Percentiles rank a stretch among this genome's conserved stretches.
Conservation (phyloP, 257 asterid genomes). For the Penstemon barbatus region DNA sequence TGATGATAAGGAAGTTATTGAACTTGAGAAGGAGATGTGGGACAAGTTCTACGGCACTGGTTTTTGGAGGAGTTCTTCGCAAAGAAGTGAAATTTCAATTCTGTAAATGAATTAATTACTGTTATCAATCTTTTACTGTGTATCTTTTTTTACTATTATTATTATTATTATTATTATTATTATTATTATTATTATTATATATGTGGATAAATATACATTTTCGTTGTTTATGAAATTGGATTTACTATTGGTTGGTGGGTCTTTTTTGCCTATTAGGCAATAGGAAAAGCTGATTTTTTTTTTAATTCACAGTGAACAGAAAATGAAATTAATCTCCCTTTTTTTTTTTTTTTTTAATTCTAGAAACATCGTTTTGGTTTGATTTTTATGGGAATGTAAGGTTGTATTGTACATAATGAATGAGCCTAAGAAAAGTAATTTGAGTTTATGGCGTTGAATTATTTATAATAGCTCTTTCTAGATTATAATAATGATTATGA, state of each 20-base stretch:
- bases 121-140: background rate
- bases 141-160: background rate
- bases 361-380: no score
- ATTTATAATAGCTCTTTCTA: no score
- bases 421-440: no score
- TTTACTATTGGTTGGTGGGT: background rate
- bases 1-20: slow-evolving; percentile 37
- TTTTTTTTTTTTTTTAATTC: no score
- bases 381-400: no score
- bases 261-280: background rate
- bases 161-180: background rate
- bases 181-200: background rate
- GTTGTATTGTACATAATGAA: no score
- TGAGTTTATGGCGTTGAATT: no score
- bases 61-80: slow-evolving; percentile 78
- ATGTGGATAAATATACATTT: background rate
- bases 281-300: background rate
- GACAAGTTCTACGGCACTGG: slow-evolving; percentile 71
- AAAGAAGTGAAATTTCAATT: slow-evolving; percentile 40
- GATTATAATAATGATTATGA: no score
- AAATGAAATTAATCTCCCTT: no score
- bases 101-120: slow-evolving; percentile 14
- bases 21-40: slow-evolving; percentile 75
- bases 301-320: no score
- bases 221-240: slow-evolving; percentile 1